Conservation (phyloP, 2,329 filamentous ascomycete species). For the Paecilomyces formosus region DNA sequence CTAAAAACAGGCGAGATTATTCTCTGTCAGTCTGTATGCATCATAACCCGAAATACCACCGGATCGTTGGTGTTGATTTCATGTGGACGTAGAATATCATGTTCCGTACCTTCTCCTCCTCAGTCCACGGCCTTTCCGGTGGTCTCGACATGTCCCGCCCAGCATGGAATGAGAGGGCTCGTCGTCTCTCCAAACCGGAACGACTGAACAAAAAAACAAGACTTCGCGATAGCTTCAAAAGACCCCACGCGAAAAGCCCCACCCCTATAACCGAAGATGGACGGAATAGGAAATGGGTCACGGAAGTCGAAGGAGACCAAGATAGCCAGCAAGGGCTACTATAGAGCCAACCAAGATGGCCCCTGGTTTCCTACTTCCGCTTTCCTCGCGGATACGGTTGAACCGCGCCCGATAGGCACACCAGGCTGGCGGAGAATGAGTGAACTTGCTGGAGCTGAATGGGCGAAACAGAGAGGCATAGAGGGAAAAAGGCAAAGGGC, state of each 20-base stretch:
- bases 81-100: neutral
- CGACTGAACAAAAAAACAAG: neutral
- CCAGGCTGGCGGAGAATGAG: slow-evolving; percentile 9
- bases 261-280: slow-evolving; percentile 6
- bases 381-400: slow-evolving; percentile 15
- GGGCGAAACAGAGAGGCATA: slow-evolving; percentile 5
- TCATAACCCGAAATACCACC: neutral
- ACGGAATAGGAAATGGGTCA: slow-evolving; percentile 7
- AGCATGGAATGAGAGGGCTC: slow-evolving; percentile 22
- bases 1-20: slow-evolving; percentile 14
- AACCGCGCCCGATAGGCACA: slow-evolving; percentile 10
- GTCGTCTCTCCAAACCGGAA: slow-evolving; percentile 1
- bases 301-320: slow-evolving; percentile 6
- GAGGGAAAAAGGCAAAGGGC: slow-evolving; percentile 6
- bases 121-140: slow-evolving; percentile 36
- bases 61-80: neutral
- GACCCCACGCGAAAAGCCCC: neutral
- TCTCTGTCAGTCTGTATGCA: neutral
- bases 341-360: slow-evolving; percentile 24
- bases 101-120: slow-evolving; percentile 38
- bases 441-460: slow-evolving; percentile 2
- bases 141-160: slow-evolving; percentile 36
- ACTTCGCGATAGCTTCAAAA: neutral
- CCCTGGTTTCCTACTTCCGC: slow-evolving; percentile 18
- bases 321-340: slow-evolving; percentile 13